Conservation (phyloP, 2,329 filamentous ascomycete genomes). For the Teratosphaeria nubilosa region DNA sequence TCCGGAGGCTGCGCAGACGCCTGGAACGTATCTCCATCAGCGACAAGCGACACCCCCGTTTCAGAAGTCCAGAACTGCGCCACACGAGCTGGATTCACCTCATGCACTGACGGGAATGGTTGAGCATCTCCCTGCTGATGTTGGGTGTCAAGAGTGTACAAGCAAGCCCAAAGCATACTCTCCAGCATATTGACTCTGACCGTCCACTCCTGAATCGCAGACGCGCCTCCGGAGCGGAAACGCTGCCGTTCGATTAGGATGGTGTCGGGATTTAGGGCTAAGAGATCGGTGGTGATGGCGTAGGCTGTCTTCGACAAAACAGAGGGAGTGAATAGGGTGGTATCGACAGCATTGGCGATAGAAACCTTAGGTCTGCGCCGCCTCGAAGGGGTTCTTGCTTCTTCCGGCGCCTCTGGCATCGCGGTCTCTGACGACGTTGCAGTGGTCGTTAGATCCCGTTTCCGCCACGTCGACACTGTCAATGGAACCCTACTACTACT, state of each 20-base stretch:
- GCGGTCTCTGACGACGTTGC: neutral
- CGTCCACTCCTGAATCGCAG: conserved; percentile 70
- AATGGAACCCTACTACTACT: conserved; percentile 3
- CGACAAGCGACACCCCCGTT: conserved; percentile 3
- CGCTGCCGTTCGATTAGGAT: conserved; percentile 61
- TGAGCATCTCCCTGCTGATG: conserved; percentile 4
- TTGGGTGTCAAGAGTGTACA: conserved; percentile 47
- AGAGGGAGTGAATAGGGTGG: conserved; percentile 32
- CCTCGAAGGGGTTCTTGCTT: neutral
- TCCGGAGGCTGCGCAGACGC: neutral
- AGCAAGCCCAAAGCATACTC: conserved; percentile 64
- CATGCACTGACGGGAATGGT: conserved; percentile 30
- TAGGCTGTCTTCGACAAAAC: conserved; percentile 48
- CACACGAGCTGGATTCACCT: conserved; percentile 46
- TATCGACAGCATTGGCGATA: conserved; percentile 1
- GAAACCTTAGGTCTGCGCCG: neutral
- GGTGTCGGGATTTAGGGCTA: conserved; percentile 50
- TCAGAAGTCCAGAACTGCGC: conserved; percentile 45
- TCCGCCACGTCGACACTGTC: conserved; percentile 28
- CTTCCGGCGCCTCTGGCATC: neutral
- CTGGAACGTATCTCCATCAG: neutral
- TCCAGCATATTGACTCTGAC: conserved; percentile 73
- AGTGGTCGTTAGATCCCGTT: conserved; percentile 20
- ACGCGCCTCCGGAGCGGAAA: conserved; percentile 52
- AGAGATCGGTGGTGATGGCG: conserved; percentile 40